phyloP scores from a whole-genome alignment of 2,329 filamentous ascomycete species.

The Talaromyces sp. region DNA sequence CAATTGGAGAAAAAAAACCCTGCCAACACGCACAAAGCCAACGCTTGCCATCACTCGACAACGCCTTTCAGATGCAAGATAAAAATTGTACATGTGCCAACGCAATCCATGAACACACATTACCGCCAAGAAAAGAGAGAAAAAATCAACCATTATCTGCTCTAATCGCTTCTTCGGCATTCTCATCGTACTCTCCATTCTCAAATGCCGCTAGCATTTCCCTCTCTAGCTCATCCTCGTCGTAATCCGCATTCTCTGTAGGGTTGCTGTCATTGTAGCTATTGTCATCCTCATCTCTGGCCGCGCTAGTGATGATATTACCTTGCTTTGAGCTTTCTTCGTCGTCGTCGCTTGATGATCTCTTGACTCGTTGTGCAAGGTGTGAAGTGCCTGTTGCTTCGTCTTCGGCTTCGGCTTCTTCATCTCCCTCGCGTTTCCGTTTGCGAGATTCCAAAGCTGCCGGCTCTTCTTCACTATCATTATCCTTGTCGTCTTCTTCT shows the following conservation, averaged over 20 bases:
- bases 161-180: conserved; percentile 28
- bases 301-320: conserved; percentile 7
- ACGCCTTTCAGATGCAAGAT: conserved; percentile 10
- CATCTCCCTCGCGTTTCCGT: conserved; percentile 32
- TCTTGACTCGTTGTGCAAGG: conserved; percentile 36
- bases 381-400: conserved; percentile 30
- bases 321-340: neutral
- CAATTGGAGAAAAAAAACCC: neutral
- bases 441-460: conserved; percentile 15
- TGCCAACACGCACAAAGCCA: neutral
- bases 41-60: neutral
- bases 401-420: conserved; percentile 17
- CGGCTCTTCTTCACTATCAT: neutral
- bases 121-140: neutral
- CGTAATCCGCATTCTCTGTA: conserved; percentile 32
- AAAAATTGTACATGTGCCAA: conserved; percentile 2
- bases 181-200: conserved; percentile 31
- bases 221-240: conserved; percentile 45
- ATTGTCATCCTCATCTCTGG: conserved; percentile 25
- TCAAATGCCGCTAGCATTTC: conserved; percentile 60
- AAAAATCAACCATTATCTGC: conserved; percentile 28
- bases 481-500: conserved; percentile 1
- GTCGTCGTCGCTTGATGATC: conserved; percentile 35
- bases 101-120: neutral
- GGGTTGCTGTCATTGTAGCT: conserved; percentile 23